Base-by-base conservation (phyloP, 768 basidiomycete genomes). In the Amanita subjunquillea region DNA sequence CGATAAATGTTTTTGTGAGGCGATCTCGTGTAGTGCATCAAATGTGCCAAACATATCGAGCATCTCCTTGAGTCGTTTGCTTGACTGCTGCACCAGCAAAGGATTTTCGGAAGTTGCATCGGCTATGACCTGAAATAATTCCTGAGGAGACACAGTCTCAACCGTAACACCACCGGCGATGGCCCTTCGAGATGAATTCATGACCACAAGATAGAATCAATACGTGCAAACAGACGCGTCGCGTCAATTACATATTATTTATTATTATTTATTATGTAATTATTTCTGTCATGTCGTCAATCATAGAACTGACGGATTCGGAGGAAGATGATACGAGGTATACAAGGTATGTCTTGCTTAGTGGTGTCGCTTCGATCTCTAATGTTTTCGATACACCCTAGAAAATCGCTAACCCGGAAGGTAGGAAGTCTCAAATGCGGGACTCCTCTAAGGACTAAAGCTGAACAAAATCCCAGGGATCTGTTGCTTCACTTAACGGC, bases 61-160 rank as follows among this genome's bases (percentile, higher is more conserved):
- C 64, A 89, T 73, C 56, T 76, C 65, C 59, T 86, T 87, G 55
- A 92, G 75, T 38, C 82, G 78, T 56, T 77, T 69, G 10, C 80
- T 72, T 17, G 75, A 76, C 37, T 69, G 62, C 56, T 72, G 61
- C 65, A 87, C 29, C 62, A 67, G 67, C 61, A 71, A 59, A 72
- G 84, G 79, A 62, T 85, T 76, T 68, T 90, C 86, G 3, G 88
- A 88, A 6, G 80, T 77, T n/a, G 87, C 85, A 38, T 74, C 79
- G 27, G 71, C 70, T 49, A 91, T 70, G 46, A 82, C 79, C 55
- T 82, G 70, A 62, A 79, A 82, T 17, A 92, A 70, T 58, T 90
- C 85, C 57, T 78, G 70, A 40, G 39, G 54, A 25, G 54, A 55
- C 15, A 50, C 43, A 20, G 49, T 46, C 36, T 51, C 43, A 23